Base-by-base conservation (phyloP, 1,284 basidiomycete genomes). In the Wolfiporia cocos region DNA sequence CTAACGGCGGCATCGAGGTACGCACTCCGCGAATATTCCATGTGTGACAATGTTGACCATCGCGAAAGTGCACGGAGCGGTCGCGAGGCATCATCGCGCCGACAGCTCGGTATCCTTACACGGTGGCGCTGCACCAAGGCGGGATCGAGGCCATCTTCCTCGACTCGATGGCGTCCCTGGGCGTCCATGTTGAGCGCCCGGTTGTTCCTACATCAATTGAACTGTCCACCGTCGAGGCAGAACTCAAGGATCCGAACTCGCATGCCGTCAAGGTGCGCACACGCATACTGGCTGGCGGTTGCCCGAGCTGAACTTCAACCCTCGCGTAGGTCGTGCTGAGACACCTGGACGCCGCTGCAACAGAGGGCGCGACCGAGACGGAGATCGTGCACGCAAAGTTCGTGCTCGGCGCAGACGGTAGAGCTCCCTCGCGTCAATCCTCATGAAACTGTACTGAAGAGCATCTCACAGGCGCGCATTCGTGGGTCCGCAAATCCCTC, bases 41-140 rank as follows among this genome's bases (percentile, higher is more conserved):
- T 34, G 32, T n/a, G n/a, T n/a, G n/a, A n/a, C n/a, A n/a, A n/a
- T n/a, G n/a, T n/a, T n/a, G n/a, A n/a, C n/a, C n/a, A n/a, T n/a
- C 28, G 31, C 9, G 5, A 23, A 44, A 86, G 79, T 67, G 81
- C 14, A 78, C 78, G 11, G 74, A 75, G 36, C 71, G 79, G n/a
- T 69, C 73, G 4, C 64, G 78, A 11, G 76, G 81, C 55, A 67
- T 84, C 23, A 70, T 68, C 24, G 74, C 76, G 3, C 65, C 74
- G 7, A 70, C 71, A 5, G 50, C 50, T 3, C 70, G 81, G 14
- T 86, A 73, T 57, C 81, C 81, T 4, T 85, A 80, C 48, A 78
- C 80, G 64, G 81, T 78, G 20, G 86, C 83, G 0, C 64, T 86
- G 14, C 79, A 86, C 49, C 86, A 89, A 65, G 84, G 83, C 1